Evolutionary conservation across 2,329 filamentous ascomycete genomes (phyloP), one percentile per base, ranked within the genome.

Genomic region (Dothideomycetes sp.): DNA sequence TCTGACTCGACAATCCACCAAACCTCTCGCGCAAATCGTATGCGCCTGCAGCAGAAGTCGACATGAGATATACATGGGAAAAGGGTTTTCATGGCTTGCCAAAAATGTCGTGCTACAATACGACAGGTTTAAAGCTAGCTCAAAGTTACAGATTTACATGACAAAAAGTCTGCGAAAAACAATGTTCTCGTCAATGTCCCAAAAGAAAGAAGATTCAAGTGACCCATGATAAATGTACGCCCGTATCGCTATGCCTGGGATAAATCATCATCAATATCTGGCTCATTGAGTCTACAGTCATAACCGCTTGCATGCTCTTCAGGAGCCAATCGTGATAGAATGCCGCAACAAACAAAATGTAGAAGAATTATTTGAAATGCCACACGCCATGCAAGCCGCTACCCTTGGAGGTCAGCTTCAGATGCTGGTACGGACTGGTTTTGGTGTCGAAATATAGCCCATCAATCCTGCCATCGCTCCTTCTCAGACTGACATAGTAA

Each of bases 361-460:
- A n/a, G n/a, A n/a, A n/a, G n/a, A n/a, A 32, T 53, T 50, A 62
- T 45, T 52, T 50, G 44, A 68, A 65, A 22, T 49, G 55, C 60
- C 62, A 64, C 27, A 54, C 57, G 5, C 44, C 54, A 44, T 62
- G 61, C 14, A 48, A 43, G 1, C 62, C 63, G 3, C 51, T 50
- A 4, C 47, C 48, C 32, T 49, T 47, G 27, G 60, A 62, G 39
- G 57, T 59, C 45, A 74, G 50, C 47, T 60, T 61, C 48, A 74
- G 49, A 47, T 64, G 63, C 57, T 74, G 70, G 53, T 70, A 72
- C 35, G 70, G 70, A 42, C 65, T 68, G 45, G 64, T 68, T 49
- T 64, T 60, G n/a, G 68, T 68, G 57, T 74, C 70, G 50, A 66
- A 72, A 51, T 74, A 74, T 45, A 73, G 53, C 0, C 70, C 70